A percentile compares a stretch with the other conserved stretches of the same genome.
phyloP scores from a whole-genome alignment of 2,329 filamentous ascomycete genomes.

The Pseudogymnoascus sp. region DNA sequence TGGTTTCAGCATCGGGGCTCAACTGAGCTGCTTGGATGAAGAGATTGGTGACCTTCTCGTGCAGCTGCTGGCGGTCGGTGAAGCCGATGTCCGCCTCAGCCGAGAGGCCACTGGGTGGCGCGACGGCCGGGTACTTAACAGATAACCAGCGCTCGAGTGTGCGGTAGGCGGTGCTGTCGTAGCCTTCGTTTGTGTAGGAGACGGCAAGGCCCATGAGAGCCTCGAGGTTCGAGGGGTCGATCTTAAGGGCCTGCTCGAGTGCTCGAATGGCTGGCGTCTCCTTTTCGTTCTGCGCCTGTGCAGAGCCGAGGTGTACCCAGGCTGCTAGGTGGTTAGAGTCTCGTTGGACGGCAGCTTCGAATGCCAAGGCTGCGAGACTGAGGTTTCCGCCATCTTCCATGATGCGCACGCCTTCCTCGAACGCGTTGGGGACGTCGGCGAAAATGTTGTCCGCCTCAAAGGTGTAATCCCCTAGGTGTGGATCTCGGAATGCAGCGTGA shows the following conservation, averaged over 20 bases:
- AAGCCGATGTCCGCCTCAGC: constrained; percentile 74
- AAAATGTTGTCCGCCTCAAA: constrained; percentile 95
- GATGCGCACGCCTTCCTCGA: constrained; percentile 86
- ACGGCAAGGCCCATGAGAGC: constrained; percentile 93
- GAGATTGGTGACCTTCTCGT: constrained; percentile 75
- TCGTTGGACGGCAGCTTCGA: constrained; percentile 90
- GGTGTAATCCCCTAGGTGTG: constrained; percentile 77
- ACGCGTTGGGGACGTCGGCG: constrained; percentile 70
- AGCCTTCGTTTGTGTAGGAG: constrained; percentile 97
- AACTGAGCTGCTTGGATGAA: constrained; percentile 91
- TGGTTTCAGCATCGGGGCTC: constrained; percentile 82
- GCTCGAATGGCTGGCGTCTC: constrained; percentile 92
- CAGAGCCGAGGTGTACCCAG: constrained; percentile 84
- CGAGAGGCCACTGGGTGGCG: constrained; percentile 63
- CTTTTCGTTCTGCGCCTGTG: constrained; percentile 97
- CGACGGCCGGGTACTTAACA: constrained; percentile 82
- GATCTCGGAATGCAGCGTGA: constrained; percentile 59
- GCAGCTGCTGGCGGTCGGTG: constrained; percentile 77
- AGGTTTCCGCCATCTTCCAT: constrained; percentile 91
- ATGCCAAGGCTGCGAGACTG: constrained; percentile 84
- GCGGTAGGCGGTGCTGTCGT: constrained; percentile 92
- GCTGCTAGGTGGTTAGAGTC: constrained; percentile 80
- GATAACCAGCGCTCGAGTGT: constrained; percentile 95
- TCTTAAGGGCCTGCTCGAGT: constrained; percentile 79
- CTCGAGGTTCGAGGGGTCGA: constrained; percentile 77